Percentiles rank a stretch among this genome's conserved stretches.
phyloP scores from a whole-genome alignment of 1,284 basidiomycete species.

The Mixia osmundae region DNA sequence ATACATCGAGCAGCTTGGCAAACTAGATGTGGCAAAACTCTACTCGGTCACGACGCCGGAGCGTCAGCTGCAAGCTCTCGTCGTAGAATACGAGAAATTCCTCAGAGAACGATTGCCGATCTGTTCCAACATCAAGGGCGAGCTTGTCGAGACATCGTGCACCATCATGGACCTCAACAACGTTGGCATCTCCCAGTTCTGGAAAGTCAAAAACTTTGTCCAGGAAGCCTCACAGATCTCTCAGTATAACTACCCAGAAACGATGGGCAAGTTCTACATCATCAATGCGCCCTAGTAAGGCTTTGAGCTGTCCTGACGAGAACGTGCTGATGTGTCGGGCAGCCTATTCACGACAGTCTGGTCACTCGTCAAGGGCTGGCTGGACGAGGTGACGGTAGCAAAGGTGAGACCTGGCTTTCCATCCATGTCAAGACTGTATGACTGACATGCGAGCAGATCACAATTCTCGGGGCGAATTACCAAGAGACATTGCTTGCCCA shows the following conservation, averaged over 20 bases:
- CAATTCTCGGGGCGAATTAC: slow-evolving; percentile 40
- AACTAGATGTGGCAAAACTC: slow-evolving; percentile 63
- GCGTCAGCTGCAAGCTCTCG: slow-evolving; percentile 68
- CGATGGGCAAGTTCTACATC: slow-evolving; percentile 27
- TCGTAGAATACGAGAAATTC: slow-evolving; percentile 85
- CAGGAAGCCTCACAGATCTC: slow-evolving; percentile 34
- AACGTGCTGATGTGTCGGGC: too few species aligned
- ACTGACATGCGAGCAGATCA: slow-evolving; percentile 29
- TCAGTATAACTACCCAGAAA: slow-evolving; percentile 9
- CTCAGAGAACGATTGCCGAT: slow-evolving; percentile 56
- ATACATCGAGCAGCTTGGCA: slow-evolving; percentile 82
- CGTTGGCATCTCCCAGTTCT: slow-evolving; percentile 64
- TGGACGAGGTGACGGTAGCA: slow-evolving; percentile 78
- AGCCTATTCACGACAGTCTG: slow-evolving; percentile 62
- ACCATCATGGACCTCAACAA: slow-evolving; percentile 82
- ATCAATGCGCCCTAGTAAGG: slow-evolving; percentile 18
- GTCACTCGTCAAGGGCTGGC: slow-evolving; percentile 73
- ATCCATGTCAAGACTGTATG: not conserved
- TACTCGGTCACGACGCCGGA: slow-evolving; percentile 63
- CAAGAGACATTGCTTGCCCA: slow-evolving; percentile 42
- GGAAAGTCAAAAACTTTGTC: slow-evolving; percentile 81
- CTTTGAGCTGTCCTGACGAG: not conserved
- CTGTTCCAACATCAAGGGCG: slow-evolving; percentile 43
- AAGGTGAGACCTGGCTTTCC: slow-evolving; percentile 26
- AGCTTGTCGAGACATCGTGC: slow-evolving; percentile 91